Conservation (phyloP, 2,329 filamentous ascomycete genomes). For the Ceratocystiopsis brevicomis region DNA sequence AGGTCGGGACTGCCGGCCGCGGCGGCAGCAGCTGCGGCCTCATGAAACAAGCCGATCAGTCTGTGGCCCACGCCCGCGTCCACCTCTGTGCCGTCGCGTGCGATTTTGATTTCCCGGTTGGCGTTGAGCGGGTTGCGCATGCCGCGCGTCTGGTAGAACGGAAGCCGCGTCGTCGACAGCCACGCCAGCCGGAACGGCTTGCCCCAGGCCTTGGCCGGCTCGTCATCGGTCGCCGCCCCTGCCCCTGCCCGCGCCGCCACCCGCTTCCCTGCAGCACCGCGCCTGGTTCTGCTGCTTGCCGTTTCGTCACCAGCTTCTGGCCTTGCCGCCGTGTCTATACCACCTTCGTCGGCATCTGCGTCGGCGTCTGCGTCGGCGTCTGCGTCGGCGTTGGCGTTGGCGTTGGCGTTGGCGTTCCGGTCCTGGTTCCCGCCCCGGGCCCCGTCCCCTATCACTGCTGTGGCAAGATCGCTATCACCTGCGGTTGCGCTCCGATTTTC, state of each 20-base stretch:
- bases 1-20: neutral
- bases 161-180: conserved; percentile 64
- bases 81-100: conserved; percentile 80
- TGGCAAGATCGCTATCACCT: neutral
- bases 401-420: too few relatives aligned
- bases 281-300: too few relatives aligned
- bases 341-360: conserved; percentile 9
- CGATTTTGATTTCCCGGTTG: conserved; percentile 90
- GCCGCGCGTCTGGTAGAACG: conserved; percentile 76
- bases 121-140: conserved; percentile 88
- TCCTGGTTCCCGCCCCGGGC: too few relatives aligned
- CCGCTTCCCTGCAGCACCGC: too few relatives aligned
- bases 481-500: neutral
- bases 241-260: too few relatives aligned
- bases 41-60: conserved; percentile 62
- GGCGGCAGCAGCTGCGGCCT: neutral
- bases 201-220: conserved; percentile 48
- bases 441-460: too few relatives aligned
- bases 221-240: too few relatives aligned
- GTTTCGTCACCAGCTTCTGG: too few relatives aligned
- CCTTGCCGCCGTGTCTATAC: too few relatives aligned
- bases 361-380: neutral
- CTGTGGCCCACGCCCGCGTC: conserved; percentile 64
- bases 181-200: conserved; percentile 85
- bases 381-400: neutral